Conservation (phyloP, 345 rosid genomes). For the Brassica nigra region DNA sequence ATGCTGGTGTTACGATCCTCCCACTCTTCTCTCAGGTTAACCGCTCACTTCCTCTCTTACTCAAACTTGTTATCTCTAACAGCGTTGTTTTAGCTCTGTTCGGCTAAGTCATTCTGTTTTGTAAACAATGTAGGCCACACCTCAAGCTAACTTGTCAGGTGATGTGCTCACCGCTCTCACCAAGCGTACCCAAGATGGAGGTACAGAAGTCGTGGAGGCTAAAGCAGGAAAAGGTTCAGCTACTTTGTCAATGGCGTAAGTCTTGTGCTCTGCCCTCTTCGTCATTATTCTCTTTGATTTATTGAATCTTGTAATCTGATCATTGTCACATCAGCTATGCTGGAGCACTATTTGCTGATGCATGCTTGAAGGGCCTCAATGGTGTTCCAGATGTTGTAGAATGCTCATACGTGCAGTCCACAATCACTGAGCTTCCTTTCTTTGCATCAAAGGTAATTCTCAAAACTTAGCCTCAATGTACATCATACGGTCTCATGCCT, state of each 20-base stretch:
- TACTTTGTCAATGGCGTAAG: slow-evolving; percentile 89
- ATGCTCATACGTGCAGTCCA: slow-evolving; percentile 80
- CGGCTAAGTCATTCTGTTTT: slow-evolving; percentile 11
- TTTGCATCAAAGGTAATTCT: slow-evolving; percentile 42
- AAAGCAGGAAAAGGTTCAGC: slow-evolving; percentile 96
- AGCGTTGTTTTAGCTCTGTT: background rate
- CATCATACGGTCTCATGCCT: background rate
- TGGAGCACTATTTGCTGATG: slow-evolving; percentile 85
- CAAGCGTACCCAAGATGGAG: slow-evolving; percentile 88
- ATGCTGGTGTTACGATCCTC: slow-evolving; percentile 77
- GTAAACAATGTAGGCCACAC: slow-evolving; percentile 57
- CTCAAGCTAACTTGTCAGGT: slow-evolving; percentile 60
- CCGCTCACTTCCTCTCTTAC: background rate
- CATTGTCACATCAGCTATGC: slow-evolving; percentile 59
- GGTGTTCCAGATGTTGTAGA: slow-evolving; percentile 75
- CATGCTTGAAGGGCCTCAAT: slow-evolving; percentile 86
- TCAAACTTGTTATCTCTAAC: background rate
- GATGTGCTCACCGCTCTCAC: slow-evolving; percentile 70
- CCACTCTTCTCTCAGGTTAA: slow-evolving; percentile 77
- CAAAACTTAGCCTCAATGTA: background rate
- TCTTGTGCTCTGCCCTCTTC: background rate
- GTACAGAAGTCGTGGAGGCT: slow-evolving; percentile 89
- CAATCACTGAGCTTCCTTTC: slow-evolving; percentile 74
- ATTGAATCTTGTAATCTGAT: background rate
- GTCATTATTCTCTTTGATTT: background rate